These are phyloP conservation scores for Backusella tuberculispora DNA, from an alignment of 192 early-diverging fungal species.

Conservation along the genomic window DNA sequence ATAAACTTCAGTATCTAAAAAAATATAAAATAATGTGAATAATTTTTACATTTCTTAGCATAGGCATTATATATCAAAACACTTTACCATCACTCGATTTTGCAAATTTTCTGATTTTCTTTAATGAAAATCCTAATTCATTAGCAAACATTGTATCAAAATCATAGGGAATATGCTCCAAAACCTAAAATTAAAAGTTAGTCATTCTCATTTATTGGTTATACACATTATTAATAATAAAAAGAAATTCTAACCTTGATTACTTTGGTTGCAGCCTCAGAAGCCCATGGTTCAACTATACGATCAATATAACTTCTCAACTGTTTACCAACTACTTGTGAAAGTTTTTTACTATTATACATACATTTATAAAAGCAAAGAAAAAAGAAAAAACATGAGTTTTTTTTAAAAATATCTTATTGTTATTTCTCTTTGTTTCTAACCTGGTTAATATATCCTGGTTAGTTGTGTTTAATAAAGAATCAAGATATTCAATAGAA, in stretches of 20 bases:
- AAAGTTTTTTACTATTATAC: not conserved
- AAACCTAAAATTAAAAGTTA: not conserved
- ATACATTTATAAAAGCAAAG: no score
- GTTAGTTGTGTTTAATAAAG: not conserved
- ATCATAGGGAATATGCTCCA: constrained; percentile 1
- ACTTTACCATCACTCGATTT: not conserved
- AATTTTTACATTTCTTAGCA: not conserved
- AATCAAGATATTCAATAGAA: not conserved
- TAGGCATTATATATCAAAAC: not conserved
- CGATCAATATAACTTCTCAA: not conserved
- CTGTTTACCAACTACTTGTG: not conserved
- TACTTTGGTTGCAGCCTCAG: not conserved
- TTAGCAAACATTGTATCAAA: not conserved
- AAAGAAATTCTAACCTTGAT: not conserved
- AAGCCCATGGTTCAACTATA: not conserved
- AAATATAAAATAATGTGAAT: not conserved
- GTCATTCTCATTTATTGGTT: not conserved
- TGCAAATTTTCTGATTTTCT: not conserved
- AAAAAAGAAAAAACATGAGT: not conserved
- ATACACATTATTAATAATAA: not conserved
- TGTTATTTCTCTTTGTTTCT: not conserved
- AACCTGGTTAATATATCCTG: not conserved
- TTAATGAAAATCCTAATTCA: not conserved
- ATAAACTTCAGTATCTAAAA: not conserved
- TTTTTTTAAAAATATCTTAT: not conserved